phyloP scores from a whole-genome alignment of 1,284 basidiomycete genomes.

The Fistulinella cinereoalba region DNA sequence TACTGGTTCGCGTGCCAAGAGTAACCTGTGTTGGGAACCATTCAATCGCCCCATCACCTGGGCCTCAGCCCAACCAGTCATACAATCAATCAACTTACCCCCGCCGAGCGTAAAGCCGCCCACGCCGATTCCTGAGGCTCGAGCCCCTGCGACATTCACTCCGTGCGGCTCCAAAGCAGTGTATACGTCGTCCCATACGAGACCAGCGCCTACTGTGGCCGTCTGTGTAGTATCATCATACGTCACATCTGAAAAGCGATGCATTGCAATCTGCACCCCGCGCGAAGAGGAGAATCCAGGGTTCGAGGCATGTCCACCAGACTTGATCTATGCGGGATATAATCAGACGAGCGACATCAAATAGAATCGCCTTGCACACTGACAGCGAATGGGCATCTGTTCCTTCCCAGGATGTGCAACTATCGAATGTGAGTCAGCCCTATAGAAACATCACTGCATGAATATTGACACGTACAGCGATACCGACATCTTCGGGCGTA shows the following conservation, averaged over 20 bases:
- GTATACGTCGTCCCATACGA: conserved; percentile 44
- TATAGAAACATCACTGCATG: background rate
- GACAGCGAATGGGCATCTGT: too few species aligned
- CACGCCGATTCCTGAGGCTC: conserved; percentile 47
- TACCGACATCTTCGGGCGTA: background rate
- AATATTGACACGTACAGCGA: background rate
- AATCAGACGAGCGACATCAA: too few species aligned
- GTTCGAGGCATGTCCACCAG: conserved; percentile 46
- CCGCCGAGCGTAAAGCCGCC: conserved; percentile 38
- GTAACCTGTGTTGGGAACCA: conserved; percentile 43
- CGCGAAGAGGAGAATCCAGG: conserved; percentile 36
- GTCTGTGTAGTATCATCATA: conserved; percentile 39
- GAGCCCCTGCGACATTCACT: conserved; percentile 45
- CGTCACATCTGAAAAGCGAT: conserved; percentile 14
- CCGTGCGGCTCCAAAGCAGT: conserved; percentile 42
- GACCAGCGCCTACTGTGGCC: conserved; percentile 32
- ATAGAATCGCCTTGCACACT: too few species aligned
- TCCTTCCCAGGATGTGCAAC: background rate
- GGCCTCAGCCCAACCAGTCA: conserved; percentile 1
- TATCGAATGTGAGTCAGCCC: background rate
- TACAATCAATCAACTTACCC: conserved; percentile 18
- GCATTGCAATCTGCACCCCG: conserved; percentile 26
- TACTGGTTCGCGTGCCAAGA: conserved; percentile 53
- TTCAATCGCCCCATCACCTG: conserved; percentile 6
- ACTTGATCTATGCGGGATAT: conserved; percentile 55